Base-by-base conservation (phyloP, 179 eudicot species). In the Heliamphora pulchella region DNA sequence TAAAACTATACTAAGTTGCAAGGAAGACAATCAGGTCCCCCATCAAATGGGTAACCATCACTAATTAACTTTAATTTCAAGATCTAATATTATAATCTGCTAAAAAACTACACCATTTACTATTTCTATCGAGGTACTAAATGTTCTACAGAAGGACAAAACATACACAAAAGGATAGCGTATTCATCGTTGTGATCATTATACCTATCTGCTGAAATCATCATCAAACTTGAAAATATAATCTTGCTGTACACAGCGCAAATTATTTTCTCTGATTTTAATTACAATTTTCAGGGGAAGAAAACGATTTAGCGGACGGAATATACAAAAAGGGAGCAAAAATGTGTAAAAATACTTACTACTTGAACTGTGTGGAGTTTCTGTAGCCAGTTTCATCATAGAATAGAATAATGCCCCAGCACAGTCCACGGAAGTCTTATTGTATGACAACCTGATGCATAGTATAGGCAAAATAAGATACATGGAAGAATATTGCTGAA, bases 351-450 rank as follows among this genome's bases (percentile, higher is more conserved):
- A 78, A 50, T 80, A 87, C 93, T 91, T 87, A 93, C 98, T 85
- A 66, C 81, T 71, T 74, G 97, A 89, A 78, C 64, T 83, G 78
- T 93, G 91, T 41, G 90, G 87, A 71, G 86, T 82, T 77, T 91
- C 93, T 80, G 82, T 41, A 44, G 98, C 97, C 83, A 87, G 78
- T 80, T 91, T 93, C 92, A 91, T 86, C 88, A 93, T 80, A 20
- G 98, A 92, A 87, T 89, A 95, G 86, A 95, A 93, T 80, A 95
- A 74, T 50, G 97, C 97, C 77, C 97, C 80, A n/a, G 97, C 93
- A 87, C 98, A 95, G 75, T 95, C 97, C 55, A 88, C 87, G 65
- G 97, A 81, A 79, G 86, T 75, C 92, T 91, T 86, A 83, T 95
- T 95, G 91, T 87, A 91, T n/a, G 97, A 89, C 83, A 95, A 86